Conservation (phyloP, 345 rosid genomes). For the Eucalyptus sp. region DNA sequence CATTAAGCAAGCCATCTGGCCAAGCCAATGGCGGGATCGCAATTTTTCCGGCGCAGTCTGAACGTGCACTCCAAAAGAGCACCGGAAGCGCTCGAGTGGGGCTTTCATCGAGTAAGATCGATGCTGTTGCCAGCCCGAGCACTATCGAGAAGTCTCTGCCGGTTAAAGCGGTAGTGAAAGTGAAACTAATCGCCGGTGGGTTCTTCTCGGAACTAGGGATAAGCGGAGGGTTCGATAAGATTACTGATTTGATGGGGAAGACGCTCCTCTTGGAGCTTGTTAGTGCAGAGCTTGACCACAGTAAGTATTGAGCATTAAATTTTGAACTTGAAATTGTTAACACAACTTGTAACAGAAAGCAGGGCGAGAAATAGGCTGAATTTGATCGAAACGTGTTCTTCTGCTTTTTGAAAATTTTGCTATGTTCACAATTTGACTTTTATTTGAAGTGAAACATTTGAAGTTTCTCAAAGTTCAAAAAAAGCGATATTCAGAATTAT, state of each 20-base stretch:
- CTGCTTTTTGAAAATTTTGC: background rate
- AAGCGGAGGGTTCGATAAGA: slow-evolving; percentile 18
- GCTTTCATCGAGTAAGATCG: background rate
- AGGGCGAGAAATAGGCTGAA: background rate
- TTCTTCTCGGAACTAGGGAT: slow-evolving; percentile 10
- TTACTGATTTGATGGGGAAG: slow-evolving; percentile 34
- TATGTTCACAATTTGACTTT: background rate
- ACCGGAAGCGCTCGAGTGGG: background rate
- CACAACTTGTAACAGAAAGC: background rate
- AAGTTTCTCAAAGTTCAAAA: background rate
- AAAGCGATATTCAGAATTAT: background rate
- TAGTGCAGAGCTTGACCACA: slow-evolving; percentile 35
- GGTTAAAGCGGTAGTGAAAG: slow-evolving; percentile 29
- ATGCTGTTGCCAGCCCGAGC: background rate
- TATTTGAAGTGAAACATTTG: background rate
- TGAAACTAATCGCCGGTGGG: slow-evolving; percentile 7
- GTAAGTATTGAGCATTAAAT: slow-evolving; percentile 11
- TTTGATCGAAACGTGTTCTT: background rate
- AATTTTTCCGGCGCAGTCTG: background rate
- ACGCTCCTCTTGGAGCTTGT: slow-evolving; percentile 43
- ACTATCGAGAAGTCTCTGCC: background rate
- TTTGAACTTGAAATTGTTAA: background rate
- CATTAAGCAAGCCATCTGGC: slow-evolving; percentile 8
- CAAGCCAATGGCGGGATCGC: background rate
- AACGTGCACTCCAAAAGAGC: background rate